These are phyloP conservation scores for Ensete ventricosum DNA, from an alignment of 176 grass and related monocot genomes.

Conservation along the genomic window DNA sequence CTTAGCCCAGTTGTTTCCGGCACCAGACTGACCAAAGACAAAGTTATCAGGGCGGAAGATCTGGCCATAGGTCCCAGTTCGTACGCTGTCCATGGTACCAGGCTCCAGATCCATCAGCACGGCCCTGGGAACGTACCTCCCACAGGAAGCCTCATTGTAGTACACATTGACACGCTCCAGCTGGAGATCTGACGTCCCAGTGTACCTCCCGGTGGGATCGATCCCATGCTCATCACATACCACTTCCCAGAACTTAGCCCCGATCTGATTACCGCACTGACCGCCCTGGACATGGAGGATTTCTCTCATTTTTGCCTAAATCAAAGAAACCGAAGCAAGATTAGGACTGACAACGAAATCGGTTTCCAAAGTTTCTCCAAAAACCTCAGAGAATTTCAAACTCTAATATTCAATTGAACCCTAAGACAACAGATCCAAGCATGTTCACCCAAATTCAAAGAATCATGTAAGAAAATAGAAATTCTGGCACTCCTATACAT, in stretches of 20 bases:
- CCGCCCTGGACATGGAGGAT: constrained; percentile 71
- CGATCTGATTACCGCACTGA: constrained; percentile 71
- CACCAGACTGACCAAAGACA: constrained; percentile 65
- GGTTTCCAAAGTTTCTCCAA: no score
- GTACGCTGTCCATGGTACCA: constrained; percentile 67
- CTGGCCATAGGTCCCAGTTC: constrained; percentile 56
- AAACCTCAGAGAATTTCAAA: no score
- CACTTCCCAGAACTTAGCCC: constrained; percentile 12
- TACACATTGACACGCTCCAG: constrained; percentile 76
- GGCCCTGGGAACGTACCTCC: constrained; percentile 56
- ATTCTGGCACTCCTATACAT: no score
- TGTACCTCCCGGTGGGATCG: constrained; percentile 44
- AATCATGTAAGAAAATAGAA: no score
- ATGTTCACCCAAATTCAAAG: no score
- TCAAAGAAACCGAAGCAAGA: neutral
- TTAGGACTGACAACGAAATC: no score
- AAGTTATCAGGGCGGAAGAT: constrained; percentile 68
- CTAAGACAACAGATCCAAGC: no score
- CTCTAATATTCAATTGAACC: no score
- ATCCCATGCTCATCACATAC: constrained; percentile 71
- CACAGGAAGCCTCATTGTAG: constrained; percentile 68
- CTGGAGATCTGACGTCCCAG: constrained; percentile 44
- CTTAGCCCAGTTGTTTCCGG: constrained; percentile 14
- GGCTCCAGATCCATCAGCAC: constrained; percentile 86
- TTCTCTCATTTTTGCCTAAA: constrained; percentile 54